Base-by-base conservation (phyloP, 2,329 filamentous ascomycete genomes). In the Waltergamsia citrina region DNA sequence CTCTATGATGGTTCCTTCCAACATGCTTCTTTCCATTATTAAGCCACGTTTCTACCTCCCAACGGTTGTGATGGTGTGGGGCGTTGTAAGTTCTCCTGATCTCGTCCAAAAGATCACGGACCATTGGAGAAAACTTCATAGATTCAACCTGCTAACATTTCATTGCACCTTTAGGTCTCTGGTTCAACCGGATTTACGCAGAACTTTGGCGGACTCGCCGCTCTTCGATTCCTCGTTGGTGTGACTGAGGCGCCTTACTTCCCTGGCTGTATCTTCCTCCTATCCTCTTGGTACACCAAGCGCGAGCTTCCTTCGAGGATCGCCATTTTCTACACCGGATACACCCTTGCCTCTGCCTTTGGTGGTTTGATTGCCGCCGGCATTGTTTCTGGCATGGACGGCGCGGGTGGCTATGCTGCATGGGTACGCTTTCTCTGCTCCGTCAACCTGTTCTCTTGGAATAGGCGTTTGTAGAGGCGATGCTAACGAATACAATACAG, bases 151-250 rank as follows among this genome's bases (percentile, higher is more conserved):
- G n/a, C n/a, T n/a, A n/a, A n/a, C n/a, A n/a, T n/a, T n/a, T n/a
- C n/a, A n/a, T n/a, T n/a, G n/a, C n/a, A n/a, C n/a, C n/a, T n/a
- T n/a, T n/a, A n/a, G n/a, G n/a, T n/a, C n/a, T 62, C 15, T 62
- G 59, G 58, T 58, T 59, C 6, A 41, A 38, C 36, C 17, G 36
- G 36, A 4, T 30, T 45, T 14, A 47, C 61, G 11, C 47, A 46
- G 3, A 56, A 50, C 35, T 66, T 60, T 31, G 48, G 51, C 6
- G 55, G 50, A 2, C 57, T 63, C 24, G 48, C 48, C 2, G 46
- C 52, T 2, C 51, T 57, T 6, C 51, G 60, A 6, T 60, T 62
- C 34, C 36, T 63, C 4, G 49, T 65, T 1, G 62, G 62, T 1
- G 54, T 65, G 27, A 51, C 51, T 3, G 62, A 67, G 40, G 46